A percentile compares a stretch with the other conserved stretches of the same genome.
phyloP scores from a whole-genome alignment of 2,329 filamentous ascomycete genomes.

The Fusarium verticillioides region DNA sequence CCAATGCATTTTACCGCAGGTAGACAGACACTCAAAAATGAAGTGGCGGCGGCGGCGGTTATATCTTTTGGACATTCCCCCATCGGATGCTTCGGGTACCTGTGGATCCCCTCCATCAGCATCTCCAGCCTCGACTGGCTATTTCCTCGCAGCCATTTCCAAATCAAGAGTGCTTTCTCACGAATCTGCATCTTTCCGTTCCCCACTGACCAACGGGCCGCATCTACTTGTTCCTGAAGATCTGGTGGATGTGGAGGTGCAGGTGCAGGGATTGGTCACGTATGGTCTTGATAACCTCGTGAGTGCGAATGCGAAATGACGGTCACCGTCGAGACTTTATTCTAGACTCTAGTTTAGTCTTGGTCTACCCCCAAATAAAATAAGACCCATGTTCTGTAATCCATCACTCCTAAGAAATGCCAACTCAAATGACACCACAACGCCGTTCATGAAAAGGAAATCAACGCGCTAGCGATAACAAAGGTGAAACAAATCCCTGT shows the following conservation, averaged over 20 bases:
- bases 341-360: conserved; percentile 29
- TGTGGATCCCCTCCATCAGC: conserved; percentile 38
- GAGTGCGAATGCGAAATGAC: not conserved
- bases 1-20: not conserved
- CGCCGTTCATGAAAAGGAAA: conserved; percentile 45
- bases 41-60: not conserved
- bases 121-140: conserved; percentile 14
- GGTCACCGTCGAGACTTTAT: conserved; percentile 15
- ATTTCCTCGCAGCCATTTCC: conserved; percentile 20
- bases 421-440: conserved; percentile 40
- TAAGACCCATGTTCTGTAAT: conserved; percentile 39
- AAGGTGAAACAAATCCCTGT: conserved; percentile 4
- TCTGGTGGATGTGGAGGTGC: conserved; percentile 26
- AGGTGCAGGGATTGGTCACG: not conserved
- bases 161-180: conserved; percentile 23
- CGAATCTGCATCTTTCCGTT: conserved; percentile 27
- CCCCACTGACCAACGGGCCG: conserved; percentile 30
- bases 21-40: not conserved
- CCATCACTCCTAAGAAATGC: conserved; percentile 39
- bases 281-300: not conserved
- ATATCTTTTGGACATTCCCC: conserved; percentile 21
- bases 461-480: conserved; percentile 37
- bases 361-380: conserved; percentile 12
- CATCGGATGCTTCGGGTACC: conserved; percentile 36
- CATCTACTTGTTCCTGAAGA: conserved; percentile 37